Evolutionary conservation across 306 rosid genomes (phyloP).

Genomic region (Coriaria nepalensis): DNA sequence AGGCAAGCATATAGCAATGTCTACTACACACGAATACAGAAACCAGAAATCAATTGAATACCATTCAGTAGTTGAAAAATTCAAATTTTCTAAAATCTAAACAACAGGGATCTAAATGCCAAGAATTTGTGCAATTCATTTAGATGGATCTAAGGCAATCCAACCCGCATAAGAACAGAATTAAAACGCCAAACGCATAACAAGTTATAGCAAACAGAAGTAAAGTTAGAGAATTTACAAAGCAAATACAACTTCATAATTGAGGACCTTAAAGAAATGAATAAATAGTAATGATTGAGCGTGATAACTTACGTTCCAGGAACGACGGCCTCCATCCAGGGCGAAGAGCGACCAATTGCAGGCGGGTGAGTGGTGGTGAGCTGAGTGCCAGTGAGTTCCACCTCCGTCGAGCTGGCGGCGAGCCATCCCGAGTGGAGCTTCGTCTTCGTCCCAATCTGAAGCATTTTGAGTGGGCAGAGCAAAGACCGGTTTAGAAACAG

Average conservation of each 20-base stretch:
- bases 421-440: slow-evolving; percentile 66
- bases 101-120: too few species aligned
- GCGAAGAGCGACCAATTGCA: slow-evolving; percentile 31
- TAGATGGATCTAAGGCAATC: too few species aligned
- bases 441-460: slow-evolving; percentile 21
- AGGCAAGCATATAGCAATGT: neutral
- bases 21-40: neutral
- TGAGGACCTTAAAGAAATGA: neutral
- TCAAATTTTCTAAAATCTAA: neutral
- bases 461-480: too few species aligned
- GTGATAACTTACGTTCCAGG: slow-evolving; percentile 79
- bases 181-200: too few species aligned
- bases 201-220: too few species aligned
- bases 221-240: neutral
- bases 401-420: slow-evolving; percentile 68
- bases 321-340: slow-evolving; percentile 75
- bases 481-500: too few species aligned
- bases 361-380: slow-evolving; percentile 87
- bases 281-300: neutral
- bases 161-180: too few species aligned
- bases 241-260: neutral
- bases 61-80: neutral
- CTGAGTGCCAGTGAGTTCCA: slow-evolving; percentile 48
- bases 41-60: neutral
- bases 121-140: too few species aligned